Evolutionary conservation across 208 protist species (phyloP), one percentile per base, ranked within the genome.

Genomic region (Leishmania amazonensis): DNA sequence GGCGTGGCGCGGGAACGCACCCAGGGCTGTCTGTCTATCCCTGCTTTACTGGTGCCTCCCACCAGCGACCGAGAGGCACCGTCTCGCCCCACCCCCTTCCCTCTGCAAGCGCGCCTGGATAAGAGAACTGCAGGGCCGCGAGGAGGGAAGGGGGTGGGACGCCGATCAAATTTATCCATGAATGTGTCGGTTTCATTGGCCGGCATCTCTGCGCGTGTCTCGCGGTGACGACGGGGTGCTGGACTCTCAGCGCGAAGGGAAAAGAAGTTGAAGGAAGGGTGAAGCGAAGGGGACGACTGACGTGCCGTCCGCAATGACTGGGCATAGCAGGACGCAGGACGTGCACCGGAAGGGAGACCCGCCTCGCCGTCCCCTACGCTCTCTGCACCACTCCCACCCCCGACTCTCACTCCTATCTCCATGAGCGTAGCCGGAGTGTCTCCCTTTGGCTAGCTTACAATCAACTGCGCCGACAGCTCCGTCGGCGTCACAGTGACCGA

Each of bases 401-500:
- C 31, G 35, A 40, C 31, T 40, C 62, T 21, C 62, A 31, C 9
- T 40, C 62, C 62, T 21, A 24, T 40, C 62, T 3, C 15, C 13
- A 68, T 40, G 62, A 35, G 21, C 42, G 28, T 19, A 6, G 9
- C n/a, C 68, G 19, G 24, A 7, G 9, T 24, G 5, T 42, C 15
- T 9, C 71, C 11, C 42, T 75, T 60, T 7, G 19, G n/a, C 82
- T 73, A 88, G 51, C 88, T 89, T 42, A 90, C 70, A 28, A 91
- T 84, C 62, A 92, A 84, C 31, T 75, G 84, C 15, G 86, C 77
- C 17, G 78, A 74, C 31, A 80, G 81, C 8, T 81, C 76, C 15
- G 89, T 85, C 13, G 82, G 88, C 54, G 80, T 75, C 49, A 94
- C 84, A 3, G 84, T 87, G 3, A 96, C 85, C 53, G 57, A 75